Evolutionary conservation across 352 stramenopile species (phyloP), one percentile per base, ranked within the genome.

Genomic region (Phytophthora citricola): DNA sequence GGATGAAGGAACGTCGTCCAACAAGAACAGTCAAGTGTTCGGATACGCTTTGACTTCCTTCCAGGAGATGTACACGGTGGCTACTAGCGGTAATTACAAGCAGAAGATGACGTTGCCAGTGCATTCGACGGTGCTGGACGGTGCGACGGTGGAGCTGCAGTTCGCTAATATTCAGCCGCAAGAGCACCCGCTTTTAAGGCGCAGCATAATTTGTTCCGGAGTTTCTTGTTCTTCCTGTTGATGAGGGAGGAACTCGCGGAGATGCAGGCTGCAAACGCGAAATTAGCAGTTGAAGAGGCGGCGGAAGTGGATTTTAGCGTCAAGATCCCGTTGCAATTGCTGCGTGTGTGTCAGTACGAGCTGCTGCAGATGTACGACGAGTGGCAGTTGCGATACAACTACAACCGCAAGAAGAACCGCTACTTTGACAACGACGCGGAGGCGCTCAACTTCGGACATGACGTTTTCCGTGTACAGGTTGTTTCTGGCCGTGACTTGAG

Each of bases 401-500:
- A 85, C 60, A 88, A 79, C 48, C 87, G 87, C n/a, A 92, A 90
- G 71, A 76, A 81, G 41, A 84, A 76, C 38, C 75, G 85, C 11
- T 89, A 89, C 58, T 95, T 95, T 63, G 81, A 88, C 20, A 83
- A 93, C 58, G 88, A 92, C 34, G 73, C 75, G 1, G 88, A 95
- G 39, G 88, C 88, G n/a, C 69, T 95, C 9, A 76, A 74, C 39
- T 93, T 91, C 61, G 84, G 83, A 24, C 78, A 92, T 58, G 86
- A 95, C 39, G 81, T 93, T 1, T 93, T 89, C n/a, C 83, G 80
- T 1, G 78, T 94, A 0, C 80, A 92, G 36, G 82, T 93, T 2
- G 63, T 95, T 22, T 81, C 66, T 48, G 88, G 75, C 4, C 74
- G 85, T n/a, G 74, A 85, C 34, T 58, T 95, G 20, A 69, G 58